Evolutionary conservation across 2,329 filamentous ascomycete species (phyloP).

Genomic region (Purpureocillium lavendulum): DNA sequence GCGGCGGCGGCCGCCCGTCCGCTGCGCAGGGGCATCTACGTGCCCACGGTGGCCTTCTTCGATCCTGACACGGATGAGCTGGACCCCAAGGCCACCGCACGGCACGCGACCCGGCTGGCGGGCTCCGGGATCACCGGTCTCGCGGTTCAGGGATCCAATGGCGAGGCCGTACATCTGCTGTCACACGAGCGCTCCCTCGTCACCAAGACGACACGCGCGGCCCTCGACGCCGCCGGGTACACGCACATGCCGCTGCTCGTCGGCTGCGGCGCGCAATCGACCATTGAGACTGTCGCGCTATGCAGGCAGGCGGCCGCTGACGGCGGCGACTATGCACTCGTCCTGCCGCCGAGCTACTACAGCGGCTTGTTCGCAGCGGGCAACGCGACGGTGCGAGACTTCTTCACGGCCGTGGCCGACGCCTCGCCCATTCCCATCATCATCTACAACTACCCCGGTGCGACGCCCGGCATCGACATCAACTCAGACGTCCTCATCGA

Average conservation of each 20-base stretch:
- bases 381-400: conserved; percentile 44
- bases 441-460: conserved; percentile 57
- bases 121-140: conserved; percentile 57
- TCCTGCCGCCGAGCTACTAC: conserved; percentile 65
- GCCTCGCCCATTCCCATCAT: conserved; percentile 48
- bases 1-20: too few species aligned
- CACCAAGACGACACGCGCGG: conserved; percentile 51
- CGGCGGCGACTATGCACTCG: conserved; percentile 58
- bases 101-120: conserved; percentile 50
- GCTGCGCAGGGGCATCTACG: conserved; percentile 40
- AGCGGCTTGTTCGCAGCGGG: conserved; percentile 43
- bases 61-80: conserved; percentile 50
- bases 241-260: conserved; percentile 53
- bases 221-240: conserved; percentile 49
- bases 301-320: conserved; percentile 54
- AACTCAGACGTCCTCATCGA: conserved; percentile 47
- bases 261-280: conserved; percentile 61
- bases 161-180: conserved; percentile 63
- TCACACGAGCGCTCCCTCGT: conserved; percentile 54
- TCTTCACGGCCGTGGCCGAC: conserved; percentile 55
- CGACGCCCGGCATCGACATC: conserved; percentile 47
- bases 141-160: conserved; percentile 63
- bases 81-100: conserved; percentile 39
- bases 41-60: conserved; percentile 56
- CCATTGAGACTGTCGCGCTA: conserved; percentile 56